phyloP scores from a whole-genome alignment of 2,329 filamentous ascomycete genomes.

The Talaromyces atroroseus region DNA sequence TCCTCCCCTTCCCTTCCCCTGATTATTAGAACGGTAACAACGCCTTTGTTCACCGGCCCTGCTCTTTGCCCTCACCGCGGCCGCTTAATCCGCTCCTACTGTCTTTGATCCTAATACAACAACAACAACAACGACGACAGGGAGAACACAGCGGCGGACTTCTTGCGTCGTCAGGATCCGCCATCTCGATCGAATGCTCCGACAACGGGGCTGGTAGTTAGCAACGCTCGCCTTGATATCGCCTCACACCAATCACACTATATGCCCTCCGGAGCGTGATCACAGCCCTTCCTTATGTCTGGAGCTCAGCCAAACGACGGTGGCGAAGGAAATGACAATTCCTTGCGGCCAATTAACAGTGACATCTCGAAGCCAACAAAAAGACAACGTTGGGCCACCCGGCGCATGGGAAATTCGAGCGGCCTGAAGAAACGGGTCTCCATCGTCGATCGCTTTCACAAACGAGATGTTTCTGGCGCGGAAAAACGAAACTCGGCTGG shows the following conservation, averaged over 20 bases:
- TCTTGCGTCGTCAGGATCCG: conserved; percentile 8
- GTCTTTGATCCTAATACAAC: neutral
- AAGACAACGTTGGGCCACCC: conserved; percentile 93
- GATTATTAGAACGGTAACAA: neutral
- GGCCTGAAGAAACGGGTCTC: conserved; percentile 75
- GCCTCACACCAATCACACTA: neutral
- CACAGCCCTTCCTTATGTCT: conserved; percentile 27
- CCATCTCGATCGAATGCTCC: conserved; percentile 7
- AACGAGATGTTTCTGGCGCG: conserved; percentile 56
- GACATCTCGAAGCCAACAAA: conserved; percentile 61
- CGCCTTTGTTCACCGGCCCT: neutral
- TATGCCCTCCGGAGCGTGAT: neutral
- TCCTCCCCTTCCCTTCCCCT: neutral
- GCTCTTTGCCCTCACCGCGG: neutral
- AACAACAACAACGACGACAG: neutral
- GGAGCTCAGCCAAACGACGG: conserved; percentile 31
- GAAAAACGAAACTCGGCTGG: conserved; percentile 58
- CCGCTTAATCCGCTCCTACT: neutral
- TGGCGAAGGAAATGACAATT: conserved; percentile 23
- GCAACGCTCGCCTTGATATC: neutral
- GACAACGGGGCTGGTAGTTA: neutral
- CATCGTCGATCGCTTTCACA: conserved; percentile 70
- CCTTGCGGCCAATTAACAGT: conserved; percentile 25
- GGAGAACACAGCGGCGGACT: neutral
- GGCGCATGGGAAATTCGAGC: conserved; percentile 70